Evolutionary conservation across 1,284 basidiomycete species (phyloP), one percentile per base, ranked within the genome.

Genomic region (Ustilago nuda): DNA sequence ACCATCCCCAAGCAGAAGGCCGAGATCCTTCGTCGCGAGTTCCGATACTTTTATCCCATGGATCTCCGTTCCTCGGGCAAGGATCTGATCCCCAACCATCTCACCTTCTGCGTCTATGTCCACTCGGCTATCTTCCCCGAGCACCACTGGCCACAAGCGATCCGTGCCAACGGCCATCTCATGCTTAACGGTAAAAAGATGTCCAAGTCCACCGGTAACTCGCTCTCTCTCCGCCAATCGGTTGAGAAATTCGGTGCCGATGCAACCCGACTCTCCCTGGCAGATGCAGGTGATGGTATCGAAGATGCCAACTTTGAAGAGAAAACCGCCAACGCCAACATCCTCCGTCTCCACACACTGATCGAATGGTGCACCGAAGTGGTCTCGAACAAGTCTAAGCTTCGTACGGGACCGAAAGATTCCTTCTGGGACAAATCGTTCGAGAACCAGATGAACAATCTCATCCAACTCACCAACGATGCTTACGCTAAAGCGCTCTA

Each of bases 131-230:
- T 99, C 56, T 98, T 99, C 91, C 91, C 93, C 51, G 94, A 95
- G 86, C 90, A 94, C 83, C 94, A 95, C 87, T 95, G 94, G 94
- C 97, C 97, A 1, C 84, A 90, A 75, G 91, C 93, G 78, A 94
- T 99, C 89, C 92, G 97, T 35, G 92, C 93, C 65, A 99, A 99
- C 86, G 97, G 97, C 0, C 97, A 99, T 86, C 87, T 99, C 88
- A 93, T 96, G 93, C 87, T 99, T 86, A 99, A 99, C 87, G 96
- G 96, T 41, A 93, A 95, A 89, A 99, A 99, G 89, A 99, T 99
- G 97, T 92, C 91, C 66, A 98, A 99, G 90, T 94, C 93, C 87
- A 97, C 93, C 52, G 97, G 94, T 39, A 85, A 85, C 79, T 78
- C 77, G 61, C 80, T 85, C 45, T 83, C 79, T 11, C 61, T 85